Evolutionary conservation across 2,329 filamentous ascomycete genomes (phyloP), one percentile per base, ranked within the genome.

Genomic region (Seiridium cupressi): DNA sequence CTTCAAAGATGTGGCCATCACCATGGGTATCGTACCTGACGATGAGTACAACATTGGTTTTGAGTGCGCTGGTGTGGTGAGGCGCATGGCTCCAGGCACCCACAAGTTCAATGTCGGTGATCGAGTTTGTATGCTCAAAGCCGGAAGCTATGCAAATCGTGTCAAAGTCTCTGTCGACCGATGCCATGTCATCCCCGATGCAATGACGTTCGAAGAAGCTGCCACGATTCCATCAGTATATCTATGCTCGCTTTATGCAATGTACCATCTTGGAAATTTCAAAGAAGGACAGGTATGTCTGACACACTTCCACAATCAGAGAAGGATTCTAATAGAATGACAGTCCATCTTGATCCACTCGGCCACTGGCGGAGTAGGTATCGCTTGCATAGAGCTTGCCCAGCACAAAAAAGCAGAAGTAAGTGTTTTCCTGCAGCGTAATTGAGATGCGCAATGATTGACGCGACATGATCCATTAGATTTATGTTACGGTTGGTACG

Each of bases 341-440:
- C 44, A 46, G 44, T 6, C 44, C 5, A 42, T 47, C 26, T 73
- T 0, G 64, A 77, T 13, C 68, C 70, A 1, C n/a, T 68, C 2
- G 69, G 71, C 1, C 74, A 66, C 60, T 10, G 62, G 66, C 0
- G 61, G 79, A 0, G 66, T 68, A 11, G 18, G 73, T 31, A 26
- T 74, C 0, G 63, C 63, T 1, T 55, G 63, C 4, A 60, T 78
- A 1, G 48, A 63, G 13, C 60, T 64, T 1, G 70, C 69, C 7
- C 59, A 65, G 38, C 55, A 68, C 44, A 59, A 55, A 3, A 63
- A 61, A 13, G 56, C 65, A 10, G 66, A 66, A 49, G 71, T 69
- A 53, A 61, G 53, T 57, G 10, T 34, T 32, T 44, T 36, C 4
- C 32, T 51, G 4, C 32, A 18, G 18, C 18, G 18, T 26, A 26